Evolutionary conservation across 1,139 yeast genomes (phyloP).

Genomic region (Groenewaldozyma auringiensis): DNA sequence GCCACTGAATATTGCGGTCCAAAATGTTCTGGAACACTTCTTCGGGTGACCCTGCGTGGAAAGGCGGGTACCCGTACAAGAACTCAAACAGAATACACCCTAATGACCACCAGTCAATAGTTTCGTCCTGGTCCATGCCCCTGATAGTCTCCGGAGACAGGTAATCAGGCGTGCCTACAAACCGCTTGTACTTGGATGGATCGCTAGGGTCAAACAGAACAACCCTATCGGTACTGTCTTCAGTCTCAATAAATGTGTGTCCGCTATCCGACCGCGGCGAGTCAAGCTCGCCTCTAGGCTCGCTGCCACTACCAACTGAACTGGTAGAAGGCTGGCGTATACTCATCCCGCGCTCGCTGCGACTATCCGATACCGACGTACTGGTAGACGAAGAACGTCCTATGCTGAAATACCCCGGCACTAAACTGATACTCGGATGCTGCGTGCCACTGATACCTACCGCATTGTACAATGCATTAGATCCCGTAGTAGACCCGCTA

Average conservation of each 20-base stretch:
- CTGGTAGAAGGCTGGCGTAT: neutral
- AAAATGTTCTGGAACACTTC: conserved; percentile 76
- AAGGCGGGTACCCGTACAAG: conserved; percentile 90
- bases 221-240: conserved; percentile 11
- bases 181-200: conserved; percentile 37
- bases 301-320: neutral
- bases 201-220: conserved; percentile 24
- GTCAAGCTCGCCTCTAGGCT: neutral
- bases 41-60: conserved; percentile 76
- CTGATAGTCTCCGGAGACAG: conserved; percentile 92
- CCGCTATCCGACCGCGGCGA: conserved; percentile 1
- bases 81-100: conserved; percentile 95
- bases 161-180: conserved; percentile 97
- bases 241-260: neutral
- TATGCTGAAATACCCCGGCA: conserved; percentile 19
- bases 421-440: conserved; percentile 24
- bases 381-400: conserved; percentile 2
- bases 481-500: neutral
- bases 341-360: neutral
- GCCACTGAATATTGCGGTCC: conserved; percentile 76
- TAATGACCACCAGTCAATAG: conserved; percentile 98
- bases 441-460: conserved; percentile 9
- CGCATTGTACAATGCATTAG: conserved; percentile 17
- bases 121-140: conserved; percentile 77
- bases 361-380: neutral